These are phyloP conservation scores for Sordariomycetes sp. DNA, from an alignment of 2,329 filamentous ascomycete genomes.

Conservation along the genomic window DNA sequence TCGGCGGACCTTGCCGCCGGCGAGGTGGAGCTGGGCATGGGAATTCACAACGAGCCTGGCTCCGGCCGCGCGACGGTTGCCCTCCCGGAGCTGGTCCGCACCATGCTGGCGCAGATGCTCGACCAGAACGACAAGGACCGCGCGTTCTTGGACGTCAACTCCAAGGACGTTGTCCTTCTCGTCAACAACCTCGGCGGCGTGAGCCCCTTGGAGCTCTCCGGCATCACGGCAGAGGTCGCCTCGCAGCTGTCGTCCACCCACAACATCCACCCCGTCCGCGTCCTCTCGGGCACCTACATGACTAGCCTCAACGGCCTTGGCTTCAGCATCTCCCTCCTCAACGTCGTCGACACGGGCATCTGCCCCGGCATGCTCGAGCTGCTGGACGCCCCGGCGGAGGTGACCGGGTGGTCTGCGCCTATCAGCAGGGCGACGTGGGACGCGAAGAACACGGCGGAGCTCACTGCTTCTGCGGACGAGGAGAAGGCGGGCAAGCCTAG, in stretches of 20 bases:
- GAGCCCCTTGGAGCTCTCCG: slow-evolving; percentile 58
- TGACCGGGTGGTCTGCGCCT: slow-evolving; percentile 55
- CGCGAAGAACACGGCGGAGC: slow-evolving; percentile 29
- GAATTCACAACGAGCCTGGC: slow-evolving; percentile 61
- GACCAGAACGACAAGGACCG: slow-evolving; percentile 53
- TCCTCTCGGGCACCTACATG: slow-evolving; percentile 62
- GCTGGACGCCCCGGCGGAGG: slow-evolving; percentile 57
- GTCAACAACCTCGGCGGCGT: slow-evolving; percentile 69
- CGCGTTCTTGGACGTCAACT: slow-evolving; percentile 52
- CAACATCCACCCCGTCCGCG: slow-evolving; percentile 47
- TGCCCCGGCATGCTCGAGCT: slow-evolving; percentile 51
- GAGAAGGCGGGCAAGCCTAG: slow-evolving; percentile 25
- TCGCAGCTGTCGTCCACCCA: slow-evolving; percentile 44
- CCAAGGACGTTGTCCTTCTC: slow-evolving; percentile 52
- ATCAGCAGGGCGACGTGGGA: slow-evolving; percentile 52
- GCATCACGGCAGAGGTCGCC: slow-evolving; percentile 56
- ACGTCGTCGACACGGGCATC: slow-evolving; percentile 45
- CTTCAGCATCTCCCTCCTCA: slow-evolving; percentile 61
- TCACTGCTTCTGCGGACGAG: slow-evolving; percentile 21
- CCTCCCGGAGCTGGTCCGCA: slow-evolving; percentile 40
- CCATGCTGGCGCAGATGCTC: slow-evolving; percentile 58
- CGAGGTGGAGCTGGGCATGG: slow-evolving; percentile 60
- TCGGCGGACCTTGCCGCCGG: slow-evolving; percentile 40
- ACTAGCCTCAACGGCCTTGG: slow-evolving; percentile 65
- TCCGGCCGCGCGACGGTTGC: slow-evolving; percentile 37